Conservation (phyloP, 139 green algal species). For the Trebouxia sp. region DNA sequence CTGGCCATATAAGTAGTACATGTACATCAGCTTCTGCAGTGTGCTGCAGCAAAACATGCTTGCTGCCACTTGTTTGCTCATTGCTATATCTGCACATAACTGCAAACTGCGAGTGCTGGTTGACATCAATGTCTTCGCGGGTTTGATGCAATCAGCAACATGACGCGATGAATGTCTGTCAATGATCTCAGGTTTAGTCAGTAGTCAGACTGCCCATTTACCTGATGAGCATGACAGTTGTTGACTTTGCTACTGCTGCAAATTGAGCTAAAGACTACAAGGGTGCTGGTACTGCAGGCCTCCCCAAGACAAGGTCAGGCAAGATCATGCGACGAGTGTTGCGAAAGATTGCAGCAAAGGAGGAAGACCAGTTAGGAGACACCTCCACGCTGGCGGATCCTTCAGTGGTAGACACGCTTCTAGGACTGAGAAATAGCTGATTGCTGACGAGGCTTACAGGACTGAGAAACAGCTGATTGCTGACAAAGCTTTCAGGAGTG, state of each 20-base stretch:
- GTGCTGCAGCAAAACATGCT: too few relatives aligned
- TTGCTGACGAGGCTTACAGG: conserved; percentile 42
- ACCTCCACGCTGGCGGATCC: conserved; percentile 84
- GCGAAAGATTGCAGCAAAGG: conserved; percentile 68
- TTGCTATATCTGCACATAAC: too few relatives aligned
- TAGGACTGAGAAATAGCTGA: neutral
- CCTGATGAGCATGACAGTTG: neutral
- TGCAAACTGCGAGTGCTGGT: too few relatives aligned
- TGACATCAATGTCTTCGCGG: too few relatives aligned
- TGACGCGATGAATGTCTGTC: too few relatives aligned
- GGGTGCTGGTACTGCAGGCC: conserved; percentile 18
- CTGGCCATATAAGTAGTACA: too few relatives aligned
- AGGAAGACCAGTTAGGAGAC: conserved; percentile 67
- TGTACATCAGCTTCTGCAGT: too few relatives aligned
- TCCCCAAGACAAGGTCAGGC: conserved; percentile 52
- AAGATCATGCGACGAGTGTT: conserved; percentile 67
- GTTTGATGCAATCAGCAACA: too few relatives aligned
- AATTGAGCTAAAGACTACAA: neutral
- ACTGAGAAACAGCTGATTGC: neutral
- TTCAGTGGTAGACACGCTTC: conserved; percentile 77
- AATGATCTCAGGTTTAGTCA: too few relatives aligned
- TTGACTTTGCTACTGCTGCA: neutral
- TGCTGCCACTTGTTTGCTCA: too few relatives aligned
- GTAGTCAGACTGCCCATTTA: too few relatives aligned
- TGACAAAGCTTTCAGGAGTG: conserved; percentile 44